Percentiles rank a stretch among this genome's conserved stretches.
phyloP scores from a whole-genome alignment of 805 yeast genomes.

The Pichia nanzhaoensis region DNA sequence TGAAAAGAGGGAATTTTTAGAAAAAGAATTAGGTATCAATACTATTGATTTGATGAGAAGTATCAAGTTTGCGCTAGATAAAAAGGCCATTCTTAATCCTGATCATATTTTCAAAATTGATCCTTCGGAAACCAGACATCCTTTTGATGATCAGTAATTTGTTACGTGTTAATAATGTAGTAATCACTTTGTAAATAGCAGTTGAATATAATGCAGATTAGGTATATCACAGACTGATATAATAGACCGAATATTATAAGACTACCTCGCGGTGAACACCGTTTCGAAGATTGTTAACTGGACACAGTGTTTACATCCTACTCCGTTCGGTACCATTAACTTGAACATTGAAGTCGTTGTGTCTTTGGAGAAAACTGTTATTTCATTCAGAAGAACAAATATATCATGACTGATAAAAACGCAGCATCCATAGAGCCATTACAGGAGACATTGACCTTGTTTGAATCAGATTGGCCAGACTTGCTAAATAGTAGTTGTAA shows the following conservation, averaged over 20 bases:
- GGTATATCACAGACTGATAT: too few species aligned
- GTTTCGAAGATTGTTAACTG: too few species aligned
- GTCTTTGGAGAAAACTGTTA: too few species aligned
- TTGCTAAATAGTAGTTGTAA: constrained; percentile 52
- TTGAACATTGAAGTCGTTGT: too few species aligned
- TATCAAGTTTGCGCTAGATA: constrained; percentile 67
- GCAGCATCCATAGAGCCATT: not conserved
- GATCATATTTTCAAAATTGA: constrained; percentile 72
- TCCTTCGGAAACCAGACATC: constrained; percentile 34
- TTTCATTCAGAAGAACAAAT: not conserved
- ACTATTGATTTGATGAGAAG: constrained; percentile 69
- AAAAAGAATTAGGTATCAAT: constrained; percentile 58
- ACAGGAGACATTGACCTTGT: constrained; percentile 6
- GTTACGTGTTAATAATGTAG: not conserved
- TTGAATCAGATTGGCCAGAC: constrained; percentile 29
- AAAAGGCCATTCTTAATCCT: constrained; percentile 66
- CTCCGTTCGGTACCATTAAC: too few species aligned
- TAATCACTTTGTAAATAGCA: not conserved
- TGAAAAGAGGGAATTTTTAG: constrained; percentile 50
- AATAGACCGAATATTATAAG: too few species aligned
- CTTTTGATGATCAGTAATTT: constrained; percentile 14
- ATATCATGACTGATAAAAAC: not conserved
- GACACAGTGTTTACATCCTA: too few species aligned
- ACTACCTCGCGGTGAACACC: too few species aligned
- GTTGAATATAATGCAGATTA: not conserved